phyloP scores from a whole-genome alignment of 108 stramenopile species.

The Ochromonas danica region DNA sequence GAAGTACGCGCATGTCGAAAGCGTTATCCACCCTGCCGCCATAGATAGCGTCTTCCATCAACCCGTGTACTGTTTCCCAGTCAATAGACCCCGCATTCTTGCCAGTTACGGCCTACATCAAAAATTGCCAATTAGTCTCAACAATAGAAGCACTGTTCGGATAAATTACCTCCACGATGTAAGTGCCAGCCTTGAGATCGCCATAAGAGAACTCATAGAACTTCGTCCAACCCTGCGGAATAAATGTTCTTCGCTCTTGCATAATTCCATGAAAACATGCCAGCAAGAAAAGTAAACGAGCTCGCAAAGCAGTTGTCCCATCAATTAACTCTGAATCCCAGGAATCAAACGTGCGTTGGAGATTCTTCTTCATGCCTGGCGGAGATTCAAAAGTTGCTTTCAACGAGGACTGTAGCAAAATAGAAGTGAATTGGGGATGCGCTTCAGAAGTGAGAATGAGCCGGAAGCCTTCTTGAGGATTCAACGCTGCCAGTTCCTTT shows the following conservation, averaged over 20 bases:
- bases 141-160: too few species aligned
- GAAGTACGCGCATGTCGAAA: conserved; percentile 57
- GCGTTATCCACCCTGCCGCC: conserved; percentile 64
- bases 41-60: conserved; percentile 63
- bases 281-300: conserved; percentile 55
- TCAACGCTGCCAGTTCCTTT: conserved; percentile 42
- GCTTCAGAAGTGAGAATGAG: conserved; percentile 65
- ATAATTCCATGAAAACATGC: conserved; percentile 64
- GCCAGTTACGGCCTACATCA: conserved; percentile 6
- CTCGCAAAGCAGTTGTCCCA: conserved; percentile 36
- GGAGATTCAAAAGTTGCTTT: conserved; percentile 69
- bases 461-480: conserved; percentile 51
- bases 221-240: conserved; percentile 69
- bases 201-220: conserved; percentile 62
- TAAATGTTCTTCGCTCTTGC: conserved; percentile 62
- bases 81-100: conserved; percentile 40
- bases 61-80: conserved; percentile 56
- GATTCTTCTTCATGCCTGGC: conserved; percentile 62
- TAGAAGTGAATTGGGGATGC: conserved; percentile 53
- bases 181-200: conserved; percentile 58
- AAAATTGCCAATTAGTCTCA: neutral
- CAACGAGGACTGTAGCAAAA: conserved; percentile 59
- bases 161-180: conserved; percentile 44
- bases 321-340: conserved; percentile 49
- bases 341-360: conserved; percentile 55